phyloP scores from a whole-genome alignment of 75 land plant species.

The Cupressus sempervirens region DNA sequence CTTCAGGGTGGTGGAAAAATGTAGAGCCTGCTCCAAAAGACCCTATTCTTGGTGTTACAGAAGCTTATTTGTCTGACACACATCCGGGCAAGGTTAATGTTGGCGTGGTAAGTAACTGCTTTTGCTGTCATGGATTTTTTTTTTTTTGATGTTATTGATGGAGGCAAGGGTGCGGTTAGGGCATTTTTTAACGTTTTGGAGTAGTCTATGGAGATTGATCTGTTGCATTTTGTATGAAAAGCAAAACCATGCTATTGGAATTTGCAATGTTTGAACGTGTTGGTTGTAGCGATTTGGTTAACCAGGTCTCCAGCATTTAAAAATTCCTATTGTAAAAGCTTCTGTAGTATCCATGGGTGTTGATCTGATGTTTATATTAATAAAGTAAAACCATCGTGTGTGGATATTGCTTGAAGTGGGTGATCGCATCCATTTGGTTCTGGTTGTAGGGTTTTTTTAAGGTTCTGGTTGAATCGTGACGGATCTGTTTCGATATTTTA shows the following conservation, averaged over 20 bases:
- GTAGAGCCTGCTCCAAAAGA: slow-evolving; percentile 84
- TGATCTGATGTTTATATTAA: not conserved
- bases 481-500: not conserved
- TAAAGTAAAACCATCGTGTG: not conserved
- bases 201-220: not conserved
- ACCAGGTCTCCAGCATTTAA: too few relatives aligned
- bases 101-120: slow-evolving; percentile 62
- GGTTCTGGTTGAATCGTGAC: not conserved
- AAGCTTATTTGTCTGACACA: slow-evolving; percentile 78
- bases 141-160: not conserved
- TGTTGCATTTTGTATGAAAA: not conserved
- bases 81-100: slow-evolving; percentile 82
- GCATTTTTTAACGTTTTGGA: not conserved
- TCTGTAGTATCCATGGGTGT: not conserved
- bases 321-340: not conserved
- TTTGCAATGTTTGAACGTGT: not conserved
- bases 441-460: not conserved
- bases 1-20: slow-evolving; percentile 56
- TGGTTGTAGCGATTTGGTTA: not conserved
- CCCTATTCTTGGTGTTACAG: slow-evolving; percentile 90
- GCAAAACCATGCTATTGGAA: not conserved
- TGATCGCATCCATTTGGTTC: not conserved
- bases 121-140: not conserved
- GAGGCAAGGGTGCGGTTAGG: not conserved
- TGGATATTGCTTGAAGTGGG: not conserved